Evolutionary conservation across 306 rosid genomes (phyloP).

Genomic region (Fragaria iinumae): DNA sequence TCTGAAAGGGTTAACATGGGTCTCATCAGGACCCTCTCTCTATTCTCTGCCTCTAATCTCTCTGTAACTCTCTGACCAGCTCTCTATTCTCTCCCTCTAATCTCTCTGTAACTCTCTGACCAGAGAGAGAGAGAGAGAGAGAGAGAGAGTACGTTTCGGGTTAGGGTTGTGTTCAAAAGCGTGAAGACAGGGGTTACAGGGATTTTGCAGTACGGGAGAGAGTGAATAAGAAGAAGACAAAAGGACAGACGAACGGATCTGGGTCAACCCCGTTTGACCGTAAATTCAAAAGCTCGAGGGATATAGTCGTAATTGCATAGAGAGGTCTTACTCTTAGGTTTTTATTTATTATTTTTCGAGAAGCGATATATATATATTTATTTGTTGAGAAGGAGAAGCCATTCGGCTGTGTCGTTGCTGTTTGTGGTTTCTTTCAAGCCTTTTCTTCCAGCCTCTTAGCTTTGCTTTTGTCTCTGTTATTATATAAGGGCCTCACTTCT

Average conservation of each 20-base stretch:
- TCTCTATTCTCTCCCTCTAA: neutral
- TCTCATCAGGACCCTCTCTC: neutral
- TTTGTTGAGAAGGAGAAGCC: constrained; percentile 10
- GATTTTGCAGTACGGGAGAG: constrained; percentile 33
- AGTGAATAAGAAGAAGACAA: constrained; percentile 12
- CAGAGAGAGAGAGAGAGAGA: neutral
- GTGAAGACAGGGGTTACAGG: constrained; percentile 38
- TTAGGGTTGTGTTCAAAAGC: constrained; percentile 38
- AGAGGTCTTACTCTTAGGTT: neutral
- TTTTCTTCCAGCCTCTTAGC: neutral
- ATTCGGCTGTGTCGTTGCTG: constrained; percentile 48
- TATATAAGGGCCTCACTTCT: constrained; percentile 24
- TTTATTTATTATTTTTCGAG: neutral
- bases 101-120: neutral
- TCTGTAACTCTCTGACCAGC: neutral
- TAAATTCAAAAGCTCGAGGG: constrained; percentile 28
- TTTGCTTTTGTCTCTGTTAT: neutral
- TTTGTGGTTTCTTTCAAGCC: constrained; percentile 34
- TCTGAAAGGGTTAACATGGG: neutral
- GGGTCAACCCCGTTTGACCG: constrained; percentile 69
- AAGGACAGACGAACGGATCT: constrained; percentile 40
- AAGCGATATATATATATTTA: neutral
- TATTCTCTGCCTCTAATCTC: neutral
- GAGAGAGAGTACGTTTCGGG: neutral
- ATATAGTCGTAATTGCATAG: neutral